These are phyloP conservation scores for Eudorina sp. DNA, from an alignment of 139 green algal species.

Conservation along the genomic window DNA sequence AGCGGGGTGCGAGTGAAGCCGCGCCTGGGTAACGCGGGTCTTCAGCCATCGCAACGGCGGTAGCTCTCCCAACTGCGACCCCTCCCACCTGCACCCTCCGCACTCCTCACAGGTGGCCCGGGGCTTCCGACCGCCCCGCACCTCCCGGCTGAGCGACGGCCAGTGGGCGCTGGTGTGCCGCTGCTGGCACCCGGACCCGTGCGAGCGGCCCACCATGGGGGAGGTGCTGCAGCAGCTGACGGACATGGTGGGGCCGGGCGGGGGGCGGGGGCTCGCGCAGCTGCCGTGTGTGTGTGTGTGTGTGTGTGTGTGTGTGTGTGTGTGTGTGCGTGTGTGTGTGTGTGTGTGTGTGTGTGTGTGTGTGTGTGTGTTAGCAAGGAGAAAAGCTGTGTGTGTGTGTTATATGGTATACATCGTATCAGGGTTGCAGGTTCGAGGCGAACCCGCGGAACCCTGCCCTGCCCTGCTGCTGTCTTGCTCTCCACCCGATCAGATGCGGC, in stretches of 20 bases:
- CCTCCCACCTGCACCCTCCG: not conserved
- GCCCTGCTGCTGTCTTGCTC: too few relatives aligned
- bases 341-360: too few relatives aligned
- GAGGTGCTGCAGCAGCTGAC: not conserved
- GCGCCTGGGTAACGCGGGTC: not conserved
- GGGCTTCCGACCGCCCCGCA: slow-evolving; percentile 26
- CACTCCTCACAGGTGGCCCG: not conserved
- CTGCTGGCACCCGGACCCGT: slow-evolving; percentile 35
- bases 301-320: too few relatives aligned
- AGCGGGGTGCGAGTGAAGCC: not conserved
- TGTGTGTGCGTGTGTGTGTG: too few relatives aligned
- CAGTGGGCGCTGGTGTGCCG: slow-evolving; percentile 18
- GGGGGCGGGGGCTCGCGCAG: too few relatives aligned
- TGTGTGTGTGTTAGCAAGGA: too few relatives aligned
- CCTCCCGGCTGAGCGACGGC: not conserved
- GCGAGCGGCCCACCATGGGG: slow-evolving; percentile 15
- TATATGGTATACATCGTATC: too few relatives aligned
- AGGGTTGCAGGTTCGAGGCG: too few relatives aligned
- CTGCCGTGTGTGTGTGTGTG: too few relatives aligned
- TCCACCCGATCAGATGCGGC: too few relatives aligned
- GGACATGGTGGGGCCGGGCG: not conserved
- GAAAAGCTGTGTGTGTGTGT: too few relatives aligned
- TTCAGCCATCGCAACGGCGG: not conserved
- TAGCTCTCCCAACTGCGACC: not conserved
- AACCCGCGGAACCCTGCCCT: too few relatives aligned